Conservation (phyloP, 163 green algal genomes). For the Chlamydomonas reinhardtii region DNA sequence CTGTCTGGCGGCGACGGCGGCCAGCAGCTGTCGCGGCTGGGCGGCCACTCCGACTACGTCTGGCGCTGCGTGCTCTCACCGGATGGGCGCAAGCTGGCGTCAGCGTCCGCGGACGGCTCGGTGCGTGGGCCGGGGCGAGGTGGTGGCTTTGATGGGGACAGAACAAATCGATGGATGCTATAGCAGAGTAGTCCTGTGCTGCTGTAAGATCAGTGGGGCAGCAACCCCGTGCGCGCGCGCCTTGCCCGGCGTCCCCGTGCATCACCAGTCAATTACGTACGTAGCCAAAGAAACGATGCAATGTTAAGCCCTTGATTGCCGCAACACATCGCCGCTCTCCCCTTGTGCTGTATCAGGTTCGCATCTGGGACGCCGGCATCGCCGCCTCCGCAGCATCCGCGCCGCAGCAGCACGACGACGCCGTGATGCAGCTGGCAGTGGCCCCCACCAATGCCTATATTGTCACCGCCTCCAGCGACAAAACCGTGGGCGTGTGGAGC, state of each 20-base stretch:
- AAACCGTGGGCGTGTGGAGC: constrained; percentile 22
- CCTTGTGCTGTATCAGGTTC: not conserved
- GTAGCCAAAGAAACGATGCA: too few relatives aligned
- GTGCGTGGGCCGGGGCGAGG: not conserved
- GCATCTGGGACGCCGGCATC: not conserved
- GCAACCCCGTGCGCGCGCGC: too few relatives aligned
- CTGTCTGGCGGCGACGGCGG: not conserved
- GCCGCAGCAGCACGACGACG: constrained; percentile 12
- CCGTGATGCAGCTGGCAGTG: constrained; percentile 8
- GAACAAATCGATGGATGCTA: too few relatives aligned
- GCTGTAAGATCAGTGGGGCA: too few relatives aligned
- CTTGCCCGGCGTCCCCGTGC: too few relatives aligned
- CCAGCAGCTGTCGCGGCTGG: not conserved
- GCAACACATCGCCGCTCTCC: too few relatives aligned
- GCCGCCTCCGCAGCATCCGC: not conserved
- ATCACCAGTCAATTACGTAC: too few relatives aligned
- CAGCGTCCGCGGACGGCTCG: not conserved
- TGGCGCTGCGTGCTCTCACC: not conserved
- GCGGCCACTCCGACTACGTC: constrained; percentile 23
- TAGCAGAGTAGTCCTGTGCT: too few relatives aligned
- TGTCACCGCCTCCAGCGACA: constrained; percentile 19
- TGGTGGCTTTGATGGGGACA: too few relatives aligned
- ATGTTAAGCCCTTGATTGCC: too few relatives aligned
- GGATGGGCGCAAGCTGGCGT: not conserved
- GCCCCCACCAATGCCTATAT: constrained; percentile 21